Evolutionary conservation across 108 stramenopile genomes (phyloP), one percentile per base, ranked within the genome.

Genomic region (Cyclotella kingstonii): DNA sequence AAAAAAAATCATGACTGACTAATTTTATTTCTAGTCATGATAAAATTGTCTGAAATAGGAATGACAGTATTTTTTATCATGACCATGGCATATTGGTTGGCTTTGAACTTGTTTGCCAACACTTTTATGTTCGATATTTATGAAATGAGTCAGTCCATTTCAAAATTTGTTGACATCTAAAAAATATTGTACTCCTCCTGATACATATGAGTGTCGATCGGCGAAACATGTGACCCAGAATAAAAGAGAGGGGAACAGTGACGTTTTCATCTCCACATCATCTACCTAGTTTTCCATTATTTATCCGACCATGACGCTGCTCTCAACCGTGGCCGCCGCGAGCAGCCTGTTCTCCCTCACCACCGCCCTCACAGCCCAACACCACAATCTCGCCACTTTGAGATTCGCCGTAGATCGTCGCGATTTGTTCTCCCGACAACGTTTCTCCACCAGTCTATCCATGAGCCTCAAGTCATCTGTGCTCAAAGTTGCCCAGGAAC

Each of bases 391-490:
- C 28, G 1, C 58, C 5, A 44, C 43, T 9, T 15, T 4, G 5
- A n/a, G 11, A 5, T 12, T 4, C n/a, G 17, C n/a, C 5, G n/a
- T 18, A 5, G 11, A 12, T 9, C 43, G 19, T n/a, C 19, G 25
- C 28, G 6, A 21, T 27, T 52, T 27, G 5, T 12, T 27, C 11
- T 52, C 51, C 19, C 18, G 31, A 61, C n/a, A 41, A 44, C 11
- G 19, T 14, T 63, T 50, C 28, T 63, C 60, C 12, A 69, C 74
- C 17, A n/a, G 54, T 19, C 69, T 76, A 31, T 65, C 61, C 53
- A 76, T 76, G 75, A 69, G 75, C 10, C 54, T 76, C 40, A 76
- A 76, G 38, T 39, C 63, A 29, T 27, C 54, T 14, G 17, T 64
- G 9, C 29, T 72, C n/a, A 70, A 36, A 54, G 38, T 36, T 0